phyloP scores from a whole-genome alignment of 768 basidiomycete genomes.

The Boletellus emodensis region DNA sequence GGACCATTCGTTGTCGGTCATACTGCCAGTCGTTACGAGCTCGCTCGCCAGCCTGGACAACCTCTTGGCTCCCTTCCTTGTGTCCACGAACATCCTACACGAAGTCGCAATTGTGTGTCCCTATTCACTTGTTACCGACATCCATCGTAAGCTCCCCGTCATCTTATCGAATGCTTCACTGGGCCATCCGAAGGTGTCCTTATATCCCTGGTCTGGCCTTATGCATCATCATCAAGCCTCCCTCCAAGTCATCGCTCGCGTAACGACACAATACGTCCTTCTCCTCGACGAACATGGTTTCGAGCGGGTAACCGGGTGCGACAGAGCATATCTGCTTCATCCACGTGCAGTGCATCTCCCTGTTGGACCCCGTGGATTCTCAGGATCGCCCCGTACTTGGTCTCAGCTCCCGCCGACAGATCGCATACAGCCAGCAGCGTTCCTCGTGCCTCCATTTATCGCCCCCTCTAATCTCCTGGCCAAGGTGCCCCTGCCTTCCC shows the following conservation, averaged over 20 bases:
- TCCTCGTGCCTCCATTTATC: slow-evolving; percentile 62
- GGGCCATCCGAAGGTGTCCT: slow-evolving; percentile 41
- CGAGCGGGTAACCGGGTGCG: slow-evolving; percentile 27
- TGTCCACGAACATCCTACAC: slow-evolving; percentile 31
- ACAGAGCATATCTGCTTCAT: slow-evolving; percentile 39
- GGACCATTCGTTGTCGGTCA: slow-evolving; percentile 40
- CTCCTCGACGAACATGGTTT: slow-evolving; percentile 49
- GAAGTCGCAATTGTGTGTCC: slow-evolving; percentile 51
- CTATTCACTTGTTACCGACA: slow-evolving; percentile 30
- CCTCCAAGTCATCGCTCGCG: slow-evolving; percentile 37
- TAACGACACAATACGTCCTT: slow-evolving; percentile 48
- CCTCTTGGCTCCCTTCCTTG: slow-evolving; percentile 39
- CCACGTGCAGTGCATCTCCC: slow-evolving; percentile 36
- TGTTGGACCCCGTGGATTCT: slow-evolving; percentile 40
- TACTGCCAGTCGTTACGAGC: slow-evolving; percentile 43
- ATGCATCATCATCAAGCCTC: slow-evolving; percentile 20
- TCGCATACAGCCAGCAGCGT: slow-evolving; percentile 38
- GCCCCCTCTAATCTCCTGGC: slow-evolving; percentile 32
- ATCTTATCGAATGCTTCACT: slow-evolving; percentile 27
- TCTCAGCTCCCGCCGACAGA: slow-evolving; percentile 33
- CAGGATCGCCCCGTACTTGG: slow-evolving; percentile 19
- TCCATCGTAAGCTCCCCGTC: slow-evolving; percentile 35
- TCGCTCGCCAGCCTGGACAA: slow-evolving; percentile 34
- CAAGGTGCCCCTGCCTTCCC: slow-evolving; percentile 13
- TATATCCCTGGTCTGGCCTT: slow-evolving; percentile 32